Percentiles rank a stretch among this genome's conserved stretches.
phyloP scores from a whole-genome alignment of 805 yeast genomes.

The Lachancea sp. region DNA sequence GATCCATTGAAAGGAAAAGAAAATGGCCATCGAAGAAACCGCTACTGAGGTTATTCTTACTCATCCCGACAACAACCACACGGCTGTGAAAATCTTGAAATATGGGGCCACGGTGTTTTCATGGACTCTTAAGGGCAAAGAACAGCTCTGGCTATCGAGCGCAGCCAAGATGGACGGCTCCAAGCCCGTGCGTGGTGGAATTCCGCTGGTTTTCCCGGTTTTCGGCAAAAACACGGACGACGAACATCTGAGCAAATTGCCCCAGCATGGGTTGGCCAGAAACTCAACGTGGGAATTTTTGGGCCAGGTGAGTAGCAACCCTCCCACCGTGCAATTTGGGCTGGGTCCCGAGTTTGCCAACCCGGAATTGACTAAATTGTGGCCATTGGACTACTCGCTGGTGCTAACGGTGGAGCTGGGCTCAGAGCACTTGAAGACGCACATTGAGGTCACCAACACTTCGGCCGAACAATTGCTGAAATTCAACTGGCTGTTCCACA shows the following conservation, averaged over 20 bases:
- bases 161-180: constrained; percentile 87
- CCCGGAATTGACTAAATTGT: constrained; percentile 54
- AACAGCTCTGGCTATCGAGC: constrained; percentile 74
- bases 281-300: constrained; percentile 87
- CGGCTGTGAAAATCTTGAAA: constrained; percentile 63
- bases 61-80: constrained; percentile 44
- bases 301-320: constrained; percentile 67
- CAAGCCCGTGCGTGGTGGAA: constrained; percentile 95
- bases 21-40: constrained; percentile 62
- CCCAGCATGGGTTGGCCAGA: constrained; percentile 97
- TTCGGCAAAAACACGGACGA: constrained; percentile 66
- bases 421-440: constrained; percentile 53
- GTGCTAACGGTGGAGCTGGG: constrained; percentile 60
- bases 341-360: constrained; percentile 80
- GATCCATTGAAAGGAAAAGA: too few relatives aligned
- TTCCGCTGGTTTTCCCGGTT: constrained; percentile 92
- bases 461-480: constrained; percentile 53
- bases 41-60: constrained; percentile 56
- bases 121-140: constrained; percentile 67
- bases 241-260: constrained; percentile 58
- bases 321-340: constrained; percentile 84
- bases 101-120: constrained; percentile 87
- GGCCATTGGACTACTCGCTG: constrained; percentile 67
- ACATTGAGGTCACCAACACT: constrained; percentile 69
- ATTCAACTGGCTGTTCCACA: constrained; percentile 93